phyloP scores from a whole-genome alignment of 352 stramenopile genomes.

The Phytophthora pseudosyringae region DNA sequence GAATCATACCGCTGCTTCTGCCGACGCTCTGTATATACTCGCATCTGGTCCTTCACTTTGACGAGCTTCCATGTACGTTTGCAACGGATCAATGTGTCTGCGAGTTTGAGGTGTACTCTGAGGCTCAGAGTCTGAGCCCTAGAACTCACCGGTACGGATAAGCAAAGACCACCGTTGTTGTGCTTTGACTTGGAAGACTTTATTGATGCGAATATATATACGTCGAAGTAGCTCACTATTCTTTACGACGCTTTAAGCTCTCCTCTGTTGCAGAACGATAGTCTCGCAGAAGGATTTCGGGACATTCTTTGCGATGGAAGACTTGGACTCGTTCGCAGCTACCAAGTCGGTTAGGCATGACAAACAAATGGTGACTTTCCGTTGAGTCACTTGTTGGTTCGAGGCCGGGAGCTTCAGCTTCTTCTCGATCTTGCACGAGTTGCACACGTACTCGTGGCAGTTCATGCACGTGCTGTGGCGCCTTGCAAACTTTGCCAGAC shows the following conservation, averaged over 20 bases:
- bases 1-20: neutral
- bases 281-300: neutral
- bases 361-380: constrained; percentile 42
- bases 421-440: constrained; percentile 35
- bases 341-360: constrained; percentile 30
- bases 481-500: constrained; percentile 16
- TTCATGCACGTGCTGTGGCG: constrained; percentile 27
- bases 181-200: too few relatives aligned
- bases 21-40: constrained; percentile 20
- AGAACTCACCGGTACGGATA: too few relatives aligned
- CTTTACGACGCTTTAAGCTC: constrained; percentile 17
- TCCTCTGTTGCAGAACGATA: constrained; percentile 18
- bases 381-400: constrained; percentile 20
- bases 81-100: too few relatives aligned
- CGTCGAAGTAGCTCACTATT: neutral
- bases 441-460: constrained; percentile 36
- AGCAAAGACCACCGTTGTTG: too few relatives aligned
- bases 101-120: too few relatives aligned
- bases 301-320: constrained; percentile 17
- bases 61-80: constrained; percentile 35
- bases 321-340: constrained; percentile 10
- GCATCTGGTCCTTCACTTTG: constrained; percentile 24
- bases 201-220: too few relatives aligned
- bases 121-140: too few relatives aligned
- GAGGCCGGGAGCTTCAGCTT: constrained; percentile 32